phyloP scores from a whole-genome alignment of 2,329 filamentous ascomycete species.

The Ceratocystiopsis brevicomis region DNA sequence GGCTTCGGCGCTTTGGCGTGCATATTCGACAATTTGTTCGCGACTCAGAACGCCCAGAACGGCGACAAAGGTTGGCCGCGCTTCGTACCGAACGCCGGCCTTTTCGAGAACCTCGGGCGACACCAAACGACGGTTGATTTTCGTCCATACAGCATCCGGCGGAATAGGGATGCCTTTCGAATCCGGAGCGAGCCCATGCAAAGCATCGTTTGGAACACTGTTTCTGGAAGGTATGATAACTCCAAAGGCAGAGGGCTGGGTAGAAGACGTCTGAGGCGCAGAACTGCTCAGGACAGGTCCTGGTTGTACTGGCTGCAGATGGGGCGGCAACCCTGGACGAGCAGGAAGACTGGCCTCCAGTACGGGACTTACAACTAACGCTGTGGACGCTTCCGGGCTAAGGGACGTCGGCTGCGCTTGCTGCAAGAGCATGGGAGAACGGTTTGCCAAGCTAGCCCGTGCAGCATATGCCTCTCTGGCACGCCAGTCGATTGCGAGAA shows the following conservation, averaged over 20 bases:
- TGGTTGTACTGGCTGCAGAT: no score
- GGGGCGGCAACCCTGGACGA: no score
- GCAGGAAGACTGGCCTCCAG: no score
- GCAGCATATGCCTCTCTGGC: slow-evolving; percentile 21
- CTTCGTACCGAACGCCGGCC: slow-evolving; percentile 40
- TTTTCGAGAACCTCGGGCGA: slow-evolving; percentile 38
- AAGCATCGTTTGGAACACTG: slow-evolving; percentile 12
- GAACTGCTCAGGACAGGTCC: background rate
- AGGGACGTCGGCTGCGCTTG: background rate
- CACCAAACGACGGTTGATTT: slow-evolving; percentile 33
- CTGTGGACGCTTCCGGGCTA: background rate
- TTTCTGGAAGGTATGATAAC: slow-evolving; percentile 8
- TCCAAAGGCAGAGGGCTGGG: slow-evolving; percentile 4
- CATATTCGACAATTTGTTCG: slow-evolving; percentile 32
- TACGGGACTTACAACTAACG: no score
- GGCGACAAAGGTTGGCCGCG: slow-evolving; percentile 39
- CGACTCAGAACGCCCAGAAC: slow-evolving; percentile 34
- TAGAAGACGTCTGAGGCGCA: background rate
- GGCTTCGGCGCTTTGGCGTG: slow-evolving; percentile 28
- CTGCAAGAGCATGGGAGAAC: slow-evolving; percentile 15
- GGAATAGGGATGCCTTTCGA: slow-evolving; percentile 36
- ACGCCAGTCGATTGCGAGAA: slow-evolving; percentile 27
- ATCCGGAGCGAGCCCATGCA: slow-evolving; percentile 25
- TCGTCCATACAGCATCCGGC: slow-evolving; percentile 39
- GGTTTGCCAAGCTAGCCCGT: slow-evolving; percentile 22